Evolutionary conservation across 2,329 filamentous ascomycete species (phyloP).

Genomic region (Cladosporium velox): DNA sequence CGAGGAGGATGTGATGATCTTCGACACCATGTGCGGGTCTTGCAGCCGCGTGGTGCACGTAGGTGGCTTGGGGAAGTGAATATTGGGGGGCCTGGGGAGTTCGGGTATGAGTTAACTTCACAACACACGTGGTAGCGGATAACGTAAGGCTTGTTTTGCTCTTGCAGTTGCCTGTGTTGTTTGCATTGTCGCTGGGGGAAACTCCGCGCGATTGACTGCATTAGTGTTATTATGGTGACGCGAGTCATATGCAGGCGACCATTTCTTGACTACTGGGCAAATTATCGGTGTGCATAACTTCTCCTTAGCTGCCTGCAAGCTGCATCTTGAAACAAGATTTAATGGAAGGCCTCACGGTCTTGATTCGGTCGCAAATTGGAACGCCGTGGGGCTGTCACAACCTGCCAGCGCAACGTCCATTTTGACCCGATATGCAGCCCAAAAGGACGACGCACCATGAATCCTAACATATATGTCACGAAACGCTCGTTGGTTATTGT

Average conservation of each 20-base stretch:
- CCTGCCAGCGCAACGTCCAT: neutral
- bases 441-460: neutral
- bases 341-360: neutral
- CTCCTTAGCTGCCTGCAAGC: neutral
- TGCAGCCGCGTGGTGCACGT: constrained; percentile 1
- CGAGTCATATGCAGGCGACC: neutral
- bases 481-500: neutral
- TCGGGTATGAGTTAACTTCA: neutral
- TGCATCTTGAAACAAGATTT: neutral
- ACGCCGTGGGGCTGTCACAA: neutral
- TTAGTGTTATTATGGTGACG: neutral
- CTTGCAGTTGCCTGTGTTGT: neutral
- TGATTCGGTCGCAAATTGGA: neutral
- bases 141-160: constrained; percentile 3
- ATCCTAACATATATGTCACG: neutral
- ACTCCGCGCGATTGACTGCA: neutral
- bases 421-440: neutral
- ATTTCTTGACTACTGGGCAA: neutral
- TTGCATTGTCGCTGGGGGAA: neutral
- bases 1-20: constrained; percentile 7
- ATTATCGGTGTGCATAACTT: neutral
- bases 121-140: neutral
- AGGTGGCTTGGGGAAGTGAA: constrained; percentile 9
- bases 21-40: neutral
- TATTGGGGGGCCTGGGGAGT: neutral